Evolutionary conservation across 2,329 filamentous ascomycete species (phyloP).

Genomic region (Verticillium longisporum): DNA sequence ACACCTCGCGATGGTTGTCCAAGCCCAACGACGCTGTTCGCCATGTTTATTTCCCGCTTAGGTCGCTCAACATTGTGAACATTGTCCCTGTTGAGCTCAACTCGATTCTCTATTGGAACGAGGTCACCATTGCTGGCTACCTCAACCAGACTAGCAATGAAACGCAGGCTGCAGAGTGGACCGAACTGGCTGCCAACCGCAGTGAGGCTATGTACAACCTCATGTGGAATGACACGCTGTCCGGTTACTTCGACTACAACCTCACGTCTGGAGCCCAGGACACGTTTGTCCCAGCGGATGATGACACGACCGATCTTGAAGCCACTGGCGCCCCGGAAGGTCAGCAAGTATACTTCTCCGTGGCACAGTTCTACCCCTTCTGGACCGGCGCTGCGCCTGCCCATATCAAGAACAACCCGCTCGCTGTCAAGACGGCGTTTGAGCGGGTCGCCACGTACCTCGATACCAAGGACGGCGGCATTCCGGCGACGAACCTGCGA

Average conservation of each 20-base stretch:
- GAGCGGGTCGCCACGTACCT: constrained; percentile 46
- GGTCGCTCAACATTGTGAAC: constrained; percentile 52
- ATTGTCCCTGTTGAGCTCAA: constrained; percentile 61
- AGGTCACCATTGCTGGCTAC: constrained; percentile 51
- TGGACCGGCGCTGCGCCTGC: constrained; percentile 59
- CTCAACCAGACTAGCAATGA: constrained; percentile 43
- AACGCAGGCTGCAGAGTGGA: constrained; percentile 42
- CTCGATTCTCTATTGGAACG: constrained; percentile 61
- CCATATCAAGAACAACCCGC: constrained; percentile 50
- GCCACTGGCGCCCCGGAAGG: constrained; percentile 41
- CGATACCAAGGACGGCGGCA: constrained; percentile 44
- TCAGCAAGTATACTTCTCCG: constrained; percentile 49
- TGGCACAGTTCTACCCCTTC: constrained; percentile 61
- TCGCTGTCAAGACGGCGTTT: constrained; percentile 48
- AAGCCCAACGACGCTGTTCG: constrained; percentile 50
- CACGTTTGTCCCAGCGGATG: constrained; percentile 43
- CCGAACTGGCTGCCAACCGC: constrained; percentile 40
- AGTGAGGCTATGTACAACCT: constrained; percentile 56
- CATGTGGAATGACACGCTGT: constrained; percentile 58
- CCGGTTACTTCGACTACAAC: constrained; percentile 65
- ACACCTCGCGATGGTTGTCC: constrained; percentile 50
- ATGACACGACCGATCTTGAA: constrained; percentile 34
- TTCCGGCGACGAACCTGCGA: constrained; percentile 54
- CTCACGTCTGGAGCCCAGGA: constrained; percentile 50
- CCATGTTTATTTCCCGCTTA: constrained; percentile 59